phyloP scores from a whole-genome alignment of 257 asterid genomes.

The Lycium ferocissimum region DNA sequence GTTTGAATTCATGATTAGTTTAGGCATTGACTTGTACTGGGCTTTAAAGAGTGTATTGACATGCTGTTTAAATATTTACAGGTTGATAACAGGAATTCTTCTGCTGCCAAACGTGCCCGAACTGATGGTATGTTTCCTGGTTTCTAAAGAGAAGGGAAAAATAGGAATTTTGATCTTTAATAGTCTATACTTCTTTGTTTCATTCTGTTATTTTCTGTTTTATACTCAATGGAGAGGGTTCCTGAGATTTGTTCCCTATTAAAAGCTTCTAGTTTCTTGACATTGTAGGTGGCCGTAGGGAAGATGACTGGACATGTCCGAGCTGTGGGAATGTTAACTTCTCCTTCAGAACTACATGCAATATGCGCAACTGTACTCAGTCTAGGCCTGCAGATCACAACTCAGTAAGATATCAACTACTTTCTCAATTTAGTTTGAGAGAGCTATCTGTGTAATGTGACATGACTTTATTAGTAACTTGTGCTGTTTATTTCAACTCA shows the following conservation, averaged over 20 bases:
- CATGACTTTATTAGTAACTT: constrained; percentile 6
- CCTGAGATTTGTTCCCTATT: constrained; percentile 23
- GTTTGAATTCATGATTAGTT: background rate
- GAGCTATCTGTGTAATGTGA: background rate
- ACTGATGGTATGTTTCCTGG: constrained; percentile 63
- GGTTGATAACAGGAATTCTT: constrained; percentile 83
- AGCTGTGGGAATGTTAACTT: constrained; percentile 91
- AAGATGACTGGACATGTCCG: constrained; percentile 96
- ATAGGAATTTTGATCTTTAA: background rate
- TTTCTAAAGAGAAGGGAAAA: constrained; percentile 7
- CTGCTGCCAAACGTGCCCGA: constrained; percentile 84
- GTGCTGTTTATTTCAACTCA: constrained; percentile 36
- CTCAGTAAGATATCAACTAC: constrained; percentile 51
- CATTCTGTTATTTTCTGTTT: background rate
- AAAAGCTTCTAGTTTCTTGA: constrained; percentile 29
- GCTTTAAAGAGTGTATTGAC: background rate
- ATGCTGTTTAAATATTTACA: constrained; percentile 33
- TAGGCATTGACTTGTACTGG: constrained; percentile 2
- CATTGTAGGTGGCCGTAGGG: constrained; percentile 82
- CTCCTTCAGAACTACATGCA: constrained; percentile 90
- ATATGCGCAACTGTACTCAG: constrained; percentile 91
- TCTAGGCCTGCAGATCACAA: constrained; percentile 89
- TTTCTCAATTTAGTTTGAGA: constrained; percentile 6
- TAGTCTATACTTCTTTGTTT: background rate
- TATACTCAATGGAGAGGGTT: constrained; percentile 11